Base-by-base conservation (phyloP, 208 protist genomes). In the Wallacemonas collosoma region DNA sequence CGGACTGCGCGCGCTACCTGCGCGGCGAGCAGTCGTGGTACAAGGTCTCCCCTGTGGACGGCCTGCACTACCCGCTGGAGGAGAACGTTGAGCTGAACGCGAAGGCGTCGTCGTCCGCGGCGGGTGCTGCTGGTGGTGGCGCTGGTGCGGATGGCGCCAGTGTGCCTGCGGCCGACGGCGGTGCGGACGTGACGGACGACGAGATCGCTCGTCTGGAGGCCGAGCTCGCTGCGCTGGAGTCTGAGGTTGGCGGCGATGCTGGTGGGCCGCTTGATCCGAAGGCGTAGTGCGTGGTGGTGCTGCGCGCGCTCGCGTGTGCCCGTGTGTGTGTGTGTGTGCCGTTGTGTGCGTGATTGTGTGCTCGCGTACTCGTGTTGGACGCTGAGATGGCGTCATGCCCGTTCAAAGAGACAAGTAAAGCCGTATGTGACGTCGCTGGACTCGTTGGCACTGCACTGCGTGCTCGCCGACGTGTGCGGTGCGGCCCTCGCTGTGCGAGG, bases 11-110 rank as follows among this genome's bases (percentile, higher is more conserved):
- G 11, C 77, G 77, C 38, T 97, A 91, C 73, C 68, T 97, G n/a
- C 8, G 26, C 1, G 90, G 89, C 2, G 81, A 95, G 75, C 90
- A 95, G 73, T 81, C 84, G 55, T 97, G 90, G 91, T 97, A 95
- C 78, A 90, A 86, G 68, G 63, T 87, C 14, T 94, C 92, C 1
- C 58, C 82, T 1, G 55, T 93, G 35, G 89, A 97, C 64, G 76
- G 85, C 44, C 62, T 93, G 54, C 93, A 87, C 69, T 92, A 94
- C 70, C 93, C 93, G 54, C 75, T 94, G 17, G 88, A 95, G 45
- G 88, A 93, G 74, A 97, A 97, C 61, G 79, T 76, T 11, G 83
- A 83, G 66, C 75, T 80, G 51, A 97, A 97, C 61, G 80, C 82
- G 12, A 57, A 43, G 15, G 55, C 3, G 51, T 43, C 71, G 39